Evolutionary conservation across 2,329 filamentous ascomycete species (phyloP).

Genomic region (Neurospora sp.): DNA sequence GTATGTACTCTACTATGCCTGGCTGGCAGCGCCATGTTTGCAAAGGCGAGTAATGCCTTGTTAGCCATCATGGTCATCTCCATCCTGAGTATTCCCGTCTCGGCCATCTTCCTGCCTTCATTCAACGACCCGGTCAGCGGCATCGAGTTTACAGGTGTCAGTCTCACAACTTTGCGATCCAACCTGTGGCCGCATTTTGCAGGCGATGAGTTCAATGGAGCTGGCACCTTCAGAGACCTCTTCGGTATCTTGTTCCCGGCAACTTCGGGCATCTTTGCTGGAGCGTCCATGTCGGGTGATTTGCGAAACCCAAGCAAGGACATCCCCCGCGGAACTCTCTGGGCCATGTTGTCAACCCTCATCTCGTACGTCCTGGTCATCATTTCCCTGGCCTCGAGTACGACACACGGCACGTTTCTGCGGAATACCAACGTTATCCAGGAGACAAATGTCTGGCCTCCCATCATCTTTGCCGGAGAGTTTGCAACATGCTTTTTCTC

Average conservation of each 20-base stretch:
- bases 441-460: slow-evolving; percentile 64
- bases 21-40: slow-evolving; percentile 70
- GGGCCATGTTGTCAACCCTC: slow-evolving; percentile 67
- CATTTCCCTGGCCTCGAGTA: slow-evolving; percentile 65
- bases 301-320: slow-evolving; percentile 72
- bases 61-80: slow-evolving; percentile 61
- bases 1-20: slow-evolving; percentile 67
- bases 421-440: slow-evolving; percentile 71
- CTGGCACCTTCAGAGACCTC: slow-evolving; percentile 66
- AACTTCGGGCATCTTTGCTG: slow-evolving; percentile 54
- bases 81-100: slow-evolving; percentile 73
- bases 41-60: slow-evolving; percentile 68
- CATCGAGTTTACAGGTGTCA: slow-evolving; percentile 71
- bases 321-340: slow-evolving; percentile 76
- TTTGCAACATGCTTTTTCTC: slow-evolving; percentile 79
- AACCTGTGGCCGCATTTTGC: slow-evolving; percentile 65
- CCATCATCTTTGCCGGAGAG: slow-evolving; percentile 69
- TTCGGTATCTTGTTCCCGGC: slow-evolving; percentile 81
- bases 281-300: slow-evolving; percentile 86
- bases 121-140: slow-evolving; percentile 53
- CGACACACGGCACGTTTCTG: slow-evolving; percentile 64
- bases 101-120: slow-evolving; percentile 56
- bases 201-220: slow-evolving; percentile 49
- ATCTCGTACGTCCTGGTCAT: slow-evolving; percentile 67
- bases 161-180: slow-evolving; percentile 55